Evolutionary conservation across 495 filamentous ascomycete genomes (phyloP), one percentile per base, ranked within the genome.

Genomic region (Hypoxylon fuscum): DNA sequence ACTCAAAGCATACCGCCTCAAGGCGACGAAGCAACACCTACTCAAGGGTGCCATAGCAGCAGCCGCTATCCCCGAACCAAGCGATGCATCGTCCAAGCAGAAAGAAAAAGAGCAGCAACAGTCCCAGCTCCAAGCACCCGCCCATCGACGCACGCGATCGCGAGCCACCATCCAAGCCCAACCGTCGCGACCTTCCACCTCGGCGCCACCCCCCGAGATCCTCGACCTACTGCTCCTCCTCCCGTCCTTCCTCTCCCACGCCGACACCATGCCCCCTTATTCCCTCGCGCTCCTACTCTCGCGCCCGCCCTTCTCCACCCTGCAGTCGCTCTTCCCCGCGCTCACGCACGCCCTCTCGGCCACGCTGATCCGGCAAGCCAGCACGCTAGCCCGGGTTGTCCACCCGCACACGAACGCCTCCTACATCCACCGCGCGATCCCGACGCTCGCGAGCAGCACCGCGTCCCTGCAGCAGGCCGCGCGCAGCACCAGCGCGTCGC

Each of bases 391-490:
- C n/a, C 77, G 79, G 42, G 69, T 83, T 29, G 60, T 75, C 23
- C 71, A 69, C 66, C 81, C 82, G 0, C 71, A 61, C n/a, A 83
- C 80, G 1, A 83, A 83, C 70, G 72, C 82, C 0, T 82, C 81
- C 14, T 83, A 73, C 68, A 59, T 83, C 21, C 82, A 83, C 72
- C 78, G 81, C 17, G 44, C 68, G 0, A 73, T 85, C 40, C 78
- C 80, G 0, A 66, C 75, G 25, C 62, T 85, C 8, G 62, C 73
- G 0, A 25, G 68, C 5, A 46, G 67, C 29, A 64, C 73, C 3
- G 22, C 63, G 18, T 31, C 68, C 17, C 74, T 80, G 12, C 35
- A 38, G 0, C 54, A 60, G 8, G 2, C 59, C 5, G 32, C 77
- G 12, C 20, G 62, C 7, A 25, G 23, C 5, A 45, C 60, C n/a